These are phyloP conservation scores for Penicillium simplicissimum DNA, from an alignment of 495 filamentous ascomycete genomes.

Conservation along the genomic window DNA sequence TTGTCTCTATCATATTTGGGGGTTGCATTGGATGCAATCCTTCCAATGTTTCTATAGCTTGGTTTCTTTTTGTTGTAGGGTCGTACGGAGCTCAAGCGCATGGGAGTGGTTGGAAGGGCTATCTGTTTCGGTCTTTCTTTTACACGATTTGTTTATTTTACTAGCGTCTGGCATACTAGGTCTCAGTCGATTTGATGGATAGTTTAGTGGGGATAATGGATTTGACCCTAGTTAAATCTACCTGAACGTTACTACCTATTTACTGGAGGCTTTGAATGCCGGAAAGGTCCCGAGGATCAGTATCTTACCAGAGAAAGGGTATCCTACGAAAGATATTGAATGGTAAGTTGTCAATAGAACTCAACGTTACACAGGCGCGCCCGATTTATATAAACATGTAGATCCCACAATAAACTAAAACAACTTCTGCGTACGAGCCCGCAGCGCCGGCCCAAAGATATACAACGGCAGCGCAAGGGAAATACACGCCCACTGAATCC, in stretches of 20 bases:
- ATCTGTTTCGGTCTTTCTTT: neutral
- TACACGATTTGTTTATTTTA: neutral
- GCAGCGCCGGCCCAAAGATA: constrained; percentile 33
- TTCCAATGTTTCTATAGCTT: neutral
- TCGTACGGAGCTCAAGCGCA: neutral
- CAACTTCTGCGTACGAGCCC: constrained; percentile 24
- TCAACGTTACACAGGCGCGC: neutral
- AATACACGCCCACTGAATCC: constrained; percentile 39
- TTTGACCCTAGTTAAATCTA: too few relatives aligned
- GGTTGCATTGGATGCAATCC: neutral
- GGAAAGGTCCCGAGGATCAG: too few relatives aligned
- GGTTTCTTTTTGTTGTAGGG: neutral
- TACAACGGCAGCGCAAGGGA: constrained; percentile 36
- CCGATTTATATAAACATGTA: neutral
- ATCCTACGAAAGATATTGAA: neutral
- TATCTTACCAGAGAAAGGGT: too few relatives aligned
- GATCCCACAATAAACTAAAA: constrained; percentile 7
- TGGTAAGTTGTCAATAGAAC: neutral
- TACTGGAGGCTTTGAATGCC: too few relatives aligned
- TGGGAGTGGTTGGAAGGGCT: neutral
- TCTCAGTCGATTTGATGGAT: neutral
- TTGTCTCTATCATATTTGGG: neutral
- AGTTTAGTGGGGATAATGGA: too few relatives aligned
- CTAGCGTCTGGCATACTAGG: neutral
- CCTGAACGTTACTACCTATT: too few relatives aligned